Evolutionary conservation across 2,329 filamentous ascomycete species (phyloP).

Genomic region (Beauveria asiatica): DNA sequence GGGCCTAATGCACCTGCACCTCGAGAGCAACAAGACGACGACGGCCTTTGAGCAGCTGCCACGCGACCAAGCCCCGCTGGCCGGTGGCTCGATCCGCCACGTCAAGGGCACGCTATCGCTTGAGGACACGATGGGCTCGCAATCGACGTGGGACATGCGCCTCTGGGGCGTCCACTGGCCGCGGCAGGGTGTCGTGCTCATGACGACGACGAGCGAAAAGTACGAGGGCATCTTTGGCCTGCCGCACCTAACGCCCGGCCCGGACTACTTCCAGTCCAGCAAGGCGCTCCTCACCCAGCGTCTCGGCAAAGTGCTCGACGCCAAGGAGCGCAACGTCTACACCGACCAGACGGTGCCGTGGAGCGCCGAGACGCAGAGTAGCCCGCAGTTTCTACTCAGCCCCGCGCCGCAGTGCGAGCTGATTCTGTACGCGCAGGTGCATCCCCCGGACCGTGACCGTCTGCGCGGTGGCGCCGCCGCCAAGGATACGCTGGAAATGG

Average conservation of each 20-base stretch:
- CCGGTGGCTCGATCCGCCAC: conserved; percentile 52
- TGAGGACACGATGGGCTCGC: conserved; percentile 57
- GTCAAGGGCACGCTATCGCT: conserved; percentile 63
- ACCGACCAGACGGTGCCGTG: conserved; percentile 62
- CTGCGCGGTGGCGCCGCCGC: conserved; percentile 21
- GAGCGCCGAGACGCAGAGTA: conserved; percentile 59
- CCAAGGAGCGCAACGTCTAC: conserved; percentile 48
- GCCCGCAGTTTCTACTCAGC: conserved; percentile 47
- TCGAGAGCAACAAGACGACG: conserved; percentile 48
- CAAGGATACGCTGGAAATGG: conserved; percentile 24
- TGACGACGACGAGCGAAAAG: conserved; percentile 89
- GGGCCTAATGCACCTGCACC: conserved; percentile 60
- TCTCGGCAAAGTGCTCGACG: conserved; percentile 57
- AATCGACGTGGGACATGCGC: conserved; percentile 70
- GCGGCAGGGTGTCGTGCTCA: conserved; percentile 65
- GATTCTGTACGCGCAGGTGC: conserved; percentile 74
- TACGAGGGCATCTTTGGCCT: conserved; percentile 86
- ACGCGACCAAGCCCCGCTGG: conserved; percentile 24
- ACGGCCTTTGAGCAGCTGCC: conserved; percentile 34
- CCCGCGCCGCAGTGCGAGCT: conserved; percentile 77
- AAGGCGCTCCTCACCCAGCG: conserved; percentile 64
- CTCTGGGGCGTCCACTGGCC: conserved; percentile 83
- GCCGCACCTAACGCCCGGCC: conserved; percentile 65
- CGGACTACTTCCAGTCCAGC: conserved; percentile 49
- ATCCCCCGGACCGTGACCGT: conserved; percentile 39